These are phyloP conservation scores for Boletales sp. DNA, from an alignment of 768 basidiomycete species.

Conservation along the genomic window DNA sequence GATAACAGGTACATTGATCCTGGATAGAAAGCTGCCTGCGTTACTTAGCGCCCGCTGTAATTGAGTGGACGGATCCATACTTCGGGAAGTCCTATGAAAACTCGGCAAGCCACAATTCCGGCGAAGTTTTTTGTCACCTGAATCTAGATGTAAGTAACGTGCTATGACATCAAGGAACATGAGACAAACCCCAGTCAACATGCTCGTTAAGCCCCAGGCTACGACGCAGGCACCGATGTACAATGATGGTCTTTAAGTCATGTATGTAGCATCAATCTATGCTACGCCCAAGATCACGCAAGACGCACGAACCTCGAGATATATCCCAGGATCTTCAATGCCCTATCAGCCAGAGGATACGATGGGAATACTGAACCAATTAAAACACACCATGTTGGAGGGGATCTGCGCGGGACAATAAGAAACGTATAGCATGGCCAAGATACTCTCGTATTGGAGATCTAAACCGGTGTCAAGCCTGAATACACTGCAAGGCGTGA, in stretches of 20 bases:
- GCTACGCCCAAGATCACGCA: background rate
- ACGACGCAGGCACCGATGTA: constrained; percentile 61
- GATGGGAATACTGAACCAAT: background rate
- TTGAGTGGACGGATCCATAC: no score
- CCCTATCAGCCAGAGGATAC: no score
- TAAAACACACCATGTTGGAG: constrained; percentile 10
- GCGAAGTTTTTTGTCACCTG: constrained; percentile 44
- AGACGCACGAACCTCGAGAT: constrained; percentile 39
- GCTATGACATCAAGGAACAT: no score
- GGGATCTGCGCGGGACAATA: constrained; percentile 57
- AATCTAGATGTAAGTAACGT: no score
- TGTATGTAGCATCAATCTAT: background rate
- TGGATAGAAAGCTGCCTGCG: constrained; percentile 60
- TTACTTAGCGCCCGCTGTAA: background rate
- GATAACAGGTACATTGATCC: constrained; percentile 42
- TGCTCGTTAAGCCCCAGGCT: constrained; percentile 61
- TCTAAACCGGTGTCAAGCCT: constrained; percentile 28
- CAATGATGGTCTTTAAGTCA: constrained; percentile 46
- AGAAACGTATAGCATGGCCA: constrained; percentile 56
- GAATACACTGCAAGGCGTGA: background rate
- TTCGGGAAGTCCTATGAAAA: constrained; percentile 64
- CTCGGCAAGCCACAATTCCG: constrained; percentile 52
- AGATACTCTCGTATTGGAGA: constrained; percentile 50
- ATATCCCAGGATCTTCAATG: constrained; percentile 47
- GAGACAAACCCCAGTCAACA: constrained; percentile 49